phyloP scores from a whole-genome alignment of 2,329 filamentous ascomycete genomes.

The Beauveria pseudobassiana region DNA sequence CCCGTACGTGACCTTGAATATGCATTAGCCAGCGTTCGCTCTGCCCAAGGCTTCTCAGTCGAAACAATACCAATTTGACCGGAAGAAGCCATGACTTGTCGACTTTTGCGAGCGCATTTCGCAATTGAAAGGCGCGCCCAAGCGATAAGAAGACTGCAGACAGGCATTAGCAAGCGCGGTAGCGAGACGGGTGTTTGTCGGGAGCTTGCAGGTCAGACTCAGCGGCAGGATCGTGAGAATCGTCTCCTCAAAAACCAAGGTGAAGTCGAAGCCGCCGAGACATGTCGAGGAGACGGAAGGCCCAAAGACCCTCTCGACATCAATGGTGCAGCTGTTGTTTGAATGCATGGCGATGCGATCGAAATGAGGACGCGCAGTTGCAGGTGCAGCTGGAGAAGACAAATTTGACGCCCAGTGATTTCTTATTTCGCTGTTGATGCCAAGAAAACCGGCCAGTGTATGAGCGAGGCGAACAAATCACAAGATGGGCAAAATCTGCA shows the following conservation, averaged over 20 bases:
- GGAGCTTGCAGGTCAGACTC: slow-evolving; percentile 13
- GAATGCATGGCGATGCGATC: not conserved
- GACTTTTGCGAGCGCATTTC: slow-evolving; percentile 1
- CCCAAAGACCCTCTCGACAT: slow-evolving; percentile 13
- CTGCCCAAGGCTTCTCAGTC: not conserved
- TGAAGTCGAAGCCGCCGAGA: slow-evolving; percentile 23
- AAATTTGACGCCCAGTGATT: not conserved
- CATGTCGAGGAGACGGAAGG: slow-evolving; percentile 15
- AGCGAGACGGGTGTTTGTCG: too few relatives aligned
- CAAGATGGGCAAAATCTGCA: not conserved
- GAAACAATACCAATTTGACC: not conserved
- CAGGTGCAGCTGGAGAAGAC: not conserved
- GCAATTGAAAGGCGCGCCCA: slow-evolving; percentile 12
- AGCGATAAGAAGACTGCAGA: not conserved
- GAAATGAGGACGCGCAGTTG: not conserved
- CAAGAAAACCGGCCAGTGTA: not conserved
- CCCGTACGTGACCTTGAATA: not conserved
- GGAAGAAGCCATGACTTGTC: slow-evolving; percentile 6
- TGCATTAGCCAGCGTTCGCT: not conserved
- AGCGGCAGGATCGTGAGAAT: slow-evolving; percentile 19
- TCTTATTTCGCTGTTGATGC: not conserved
- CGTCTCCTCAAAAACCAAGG: slow-evolving; percentile 21
- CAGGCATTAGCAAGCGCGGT: not conserved
- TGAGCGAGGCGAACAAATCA: not conserved
- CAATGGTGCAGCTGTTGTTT: slow-evolving; percentile 6